Evolutionary conservation across 2,329 filamentous ascomycete species (phyloP), one percentile per base, ranked within the genome.

Genomic region (Tolypocladium endophyticum): DNA sequence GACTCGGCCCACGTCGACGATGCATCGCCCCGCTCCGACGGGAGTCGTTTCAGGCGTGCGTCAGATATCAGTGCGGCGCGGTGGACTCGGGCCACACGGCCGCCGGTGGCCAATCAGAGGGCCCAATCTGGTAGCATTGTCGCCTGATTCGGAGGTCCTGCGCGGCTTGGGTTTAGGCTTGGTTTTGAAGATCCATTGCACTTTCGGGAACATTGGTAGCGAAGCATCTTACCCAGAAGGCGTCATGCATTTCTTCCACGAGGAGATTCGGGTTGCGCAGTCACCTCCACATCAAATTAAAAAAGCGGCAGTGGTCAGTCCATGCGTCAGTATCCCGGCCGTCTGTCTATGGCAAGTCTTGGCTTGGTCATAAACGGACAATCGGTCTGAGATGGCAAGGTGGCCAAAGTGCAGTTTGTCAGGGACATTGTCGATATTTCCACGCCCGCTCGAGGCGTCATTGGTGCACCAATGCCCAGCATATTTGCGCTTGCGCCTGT

Each of bases 51-150:
- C 56, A 58, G 56, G 56, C 56, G 28, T 58, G 56, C 56, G 20
- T 52, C 56, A 58, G 56, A 61, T 61, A 59, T 58, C 66, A 65
- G 58, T 65, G 62, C 54, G 62, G 59, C 57, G 62, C 63, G 59
- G 56, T 11, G 58, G 53, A 61, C 61, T 62, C 63, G 61, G 66
- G 59, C 60, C 62, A 59, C 47, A 39, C 50, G 41, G 60, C 60
- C 59, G 23, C 62, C 11, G 61, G 58, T 64, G 61, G 60, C 69
- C 68, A 70, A 70, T 69, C 61, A 67, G 30, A 25, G 47, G 39
- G 9, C 33, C 36, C 28, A 11, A 57, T 61, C 11, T 9, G 55
- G 33, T 61, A 61, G 64, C 62, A 61, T 59, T 61, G 62, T 67
- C 55, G 61, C 67, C 65, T 64, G 59, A 70, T 70, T 65, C n/a